A percentile compares a stretch with the other conserved stretches of the same genome.
Conservation (phyloP, 768 basidiomycete genomes). For the Pisolithus microcarpus region DNA sequence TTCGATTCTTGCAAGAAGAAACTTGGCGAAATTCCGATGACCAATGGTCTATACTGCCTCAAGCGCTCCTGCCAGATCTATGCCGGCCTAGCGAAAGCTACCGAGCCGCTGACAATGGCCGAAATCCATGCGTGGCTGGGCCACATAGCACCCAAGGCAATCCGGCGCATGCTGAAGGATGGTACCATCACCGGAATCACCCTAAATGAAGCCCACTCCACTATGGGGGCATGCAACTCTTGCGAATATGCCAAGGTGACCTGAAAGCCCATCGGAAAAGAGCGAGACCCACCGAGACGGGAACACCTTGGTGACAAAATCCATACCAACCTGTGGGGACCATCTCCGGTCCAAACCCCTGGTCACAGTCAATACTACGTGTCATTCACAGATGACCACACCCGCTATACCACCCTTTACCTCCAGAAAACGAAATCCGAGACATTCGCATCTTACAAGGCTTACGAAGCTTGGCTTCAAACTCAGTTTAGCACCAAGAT, state of each 20-base stretch:
- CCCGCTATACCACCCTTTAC: not conserved
- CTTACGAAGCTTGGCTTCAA: not conserved
- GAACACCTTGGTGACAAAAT: conserved; percentile 5
- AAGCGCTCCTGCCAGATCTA: not conserved
- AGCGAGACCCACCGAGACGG: not conserved
- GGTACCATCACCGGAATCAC: conserved; percentile 1
- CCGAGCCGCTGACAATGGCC: not conserved
- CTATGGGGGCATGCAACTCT: conserved; percentile 7
- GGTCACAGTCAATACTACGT: conserved; percentile 10
- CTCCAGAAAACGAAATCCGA: conserved; percentile 3
- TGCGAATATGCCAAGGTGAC: conserved; percentile 8
- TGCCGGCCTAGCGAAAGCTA: not conserved
- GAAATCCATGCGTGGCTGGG: not conserved
- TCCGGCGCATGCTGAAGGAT: conserved; percentile 4
- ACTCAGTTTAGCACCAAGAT: not conserved
- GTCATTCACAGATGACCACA: conserved; percentile 8
- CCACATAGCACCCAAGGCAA: conserved; percentile 1
- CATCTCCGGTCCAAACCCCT: conserved; percentile 24
- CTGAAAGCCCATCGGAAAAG: conserved; percentile 5
- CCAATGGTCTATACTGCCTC: not conserved
- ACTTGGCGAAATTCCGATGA: not conserved
- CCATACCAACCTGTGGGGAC: conserved; percentile 40
- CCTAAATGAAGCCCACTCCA: not conserved
- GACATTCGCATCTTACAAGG: conserved; percentile 2
- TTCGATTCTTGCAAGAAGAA: not conserved